A percentile compares a stretch with the other conserved stretches of the same genome.
Evolutionary conservation across 805 yeast genomes (phyloP).

Genomic region (Cyberlindnera suaveolens): DNA sequence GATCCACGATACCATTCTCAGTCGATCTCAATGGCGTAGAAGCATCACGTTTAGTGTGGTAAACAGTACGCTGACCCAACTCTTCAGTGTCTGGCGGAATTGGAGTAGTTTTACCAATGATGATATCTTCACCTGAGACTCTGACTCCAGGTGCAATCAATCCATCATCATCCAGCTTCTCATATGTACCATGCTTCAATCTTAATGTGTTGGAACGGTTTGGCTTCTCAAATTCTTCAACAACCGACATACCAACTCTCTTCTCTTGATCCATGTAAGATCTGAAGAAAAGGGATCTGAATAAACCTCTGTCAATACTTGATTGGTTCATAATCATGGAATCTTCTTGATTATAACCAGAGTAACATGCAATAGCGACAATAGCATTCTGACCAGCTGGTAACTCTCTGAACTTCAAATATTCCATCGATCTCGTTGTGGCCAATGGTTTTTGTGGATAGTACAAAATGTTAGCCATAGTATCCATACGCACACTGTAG

Average conservation of each 20-base stretch:
- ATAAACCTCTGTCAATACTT: constrained; percentile 92
- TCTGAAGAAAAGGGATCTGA: constrained; percentile 92
- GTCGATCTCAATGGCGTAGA: constrained; percentile 96
- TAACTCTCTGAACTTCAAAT: constrained; percentile 90
- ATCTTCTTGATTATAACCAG: constrained; percentile 99
- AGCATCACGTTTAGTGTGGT: constrained; percentile 97
- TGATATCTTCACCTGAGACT: constrained; percentile 97
- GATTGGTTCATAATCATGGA: constrained; percentile 99
- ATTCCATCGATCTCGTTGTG: constrained; percentile 97
- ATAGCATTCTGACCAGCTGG: constrained; percentile 99
- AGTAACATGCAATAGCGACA: constrained; percentile 96
- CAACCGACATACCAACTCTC: constrained; percentile 96
- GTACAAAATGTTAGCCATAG: constrained; percentile 96
- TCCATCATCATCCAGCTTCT: constrained; percentile 97
- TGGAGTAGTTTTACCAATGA: constrained; percentile 98
- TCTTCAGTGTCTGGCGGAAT: constrained; percentile 99
- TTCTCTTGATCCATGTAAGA: constrained; percentile 98
- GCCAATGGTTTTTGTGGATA: constrained; percentile 98
- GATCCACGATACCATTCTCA: constrained; percentile 97
- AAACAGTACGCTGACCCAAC: constrained; percentile 96
- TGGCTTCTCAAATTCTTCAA: constrained; percentile 97
- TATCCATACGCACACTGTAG: constrained; percentile 96
- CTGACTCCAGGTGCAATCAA: constrained; percentile 97
- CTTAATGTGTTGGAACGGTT: constrained; percentile 90
- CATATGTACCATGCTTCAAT: constrained; percentile 96